A percentile compares a stretch with the other conserved stretches of the same genome.
phyloP scores from a whole-genome alignment of 2,329 filamentous ascomycete species.

The Pestalotiopsis sp. region DNA sequence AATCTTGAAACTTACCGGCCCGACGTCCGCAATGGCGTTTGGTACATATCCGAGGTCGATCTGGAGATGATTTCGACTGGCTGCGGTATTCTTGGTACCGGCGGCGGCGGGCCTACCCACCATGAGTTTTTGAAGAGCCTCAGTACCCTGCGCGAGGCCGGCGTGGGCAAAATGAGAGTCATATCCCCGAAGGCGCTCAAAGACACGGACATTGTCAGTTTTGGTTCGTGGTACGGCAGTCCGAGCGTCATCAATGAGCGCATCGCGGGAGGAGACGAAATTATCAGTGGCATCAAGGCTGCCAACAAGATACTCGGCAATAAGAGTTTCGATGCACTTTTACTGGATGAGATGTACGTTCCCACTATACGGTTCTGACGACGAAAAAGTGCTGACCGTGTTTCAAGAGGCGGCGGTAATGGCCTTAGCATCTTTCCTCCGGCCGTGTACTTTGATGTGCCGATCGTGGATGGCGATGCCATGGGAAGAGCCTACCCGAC shows the following conservation, averaged over 20 bases:
- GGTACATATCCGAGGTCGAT: slow-evolving; percentile 8
- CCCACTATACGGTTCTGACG: not conserved
- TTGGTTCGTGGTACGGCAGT: slow-evolving; percentile 8
- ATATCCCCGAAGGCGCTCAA: not conserved
- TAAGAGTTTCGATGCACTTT: not conserved
- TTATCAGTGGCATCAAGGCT: not conserved
- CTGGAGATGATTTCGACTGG: slow-evolving; percentile 7
- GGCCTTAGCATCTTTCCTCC: slow-evolving; percentile 2
- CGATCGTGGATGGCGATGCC: slow-evolving; percentile 5
- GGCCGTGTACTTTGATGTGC: slow-evolving; percentile 1
- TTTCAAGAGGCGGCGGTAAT: not conserved
- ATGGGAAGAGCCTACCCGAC: slow-evolving; percentile 10
- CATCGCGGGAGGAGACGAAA: slow-evolving; percentile 1
- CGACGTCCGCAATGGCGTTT: slow-evolving; percentile 1
- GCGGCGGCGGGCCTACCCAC: slow-evolving; percentile 3
- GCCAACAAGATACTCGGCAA: slow-evolving; percentile 6
- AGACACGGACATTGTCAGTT: slow-evolving; percentile 1
- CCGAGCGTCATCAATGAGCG: slow-evolving; percentile 11
- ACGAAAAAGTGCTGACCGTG: not conserved
- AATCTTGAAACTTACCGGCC: not conserved
- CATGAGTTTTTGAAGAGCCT: slow-evolving; percentile 5
- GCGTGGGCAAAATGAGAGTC: not conserved
- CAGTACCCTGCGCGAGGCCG: not conserved
- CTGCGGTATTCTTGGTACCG: slow-evolving; percentile 6
- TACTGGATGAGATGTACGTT: slow-evolving; percentile 4